Evolutionary conservation across 129 eudicot species (phyloP).

Genomic region (Oenanthe sinensis): DNA sequence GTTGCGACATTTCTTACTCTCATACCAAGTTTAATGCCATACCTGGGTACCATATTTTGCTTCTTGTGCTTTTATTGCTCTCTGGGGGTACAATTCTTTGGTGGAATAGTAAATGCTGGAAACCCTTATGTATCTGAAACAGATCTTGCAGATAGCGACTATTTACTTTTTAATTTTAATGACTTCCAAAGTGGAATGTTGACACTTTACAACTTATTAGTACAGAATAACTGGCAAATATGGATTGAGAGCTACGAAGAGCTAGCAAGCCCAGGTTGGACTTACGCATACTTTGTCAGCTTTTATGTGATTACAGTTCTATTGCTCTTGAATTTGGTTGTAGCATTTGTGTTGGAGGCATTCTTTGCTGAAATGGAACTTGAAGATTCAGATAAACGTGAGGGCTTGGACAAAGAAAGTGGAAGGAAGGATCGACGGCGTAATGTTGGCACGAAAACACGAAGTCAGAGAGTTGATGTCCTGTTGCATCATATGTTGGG

Average conservation of each 20-base stretch:
- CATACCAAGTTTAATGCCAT: conserved; percentile 96
- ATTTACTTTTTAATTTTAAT: conserved; percentile 85
- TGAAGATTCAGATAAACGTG: conserved; percentile 46
- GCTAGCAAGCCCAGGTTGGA: conserved; percentile 69
- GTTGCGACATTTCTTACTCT: conserved; percentile 90
- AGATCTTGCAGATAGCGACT: conserved; percentile 80
- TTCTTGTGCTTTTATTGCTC: conserved; percentile 87
- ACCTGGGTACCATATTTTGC: conserved; percentile 87
- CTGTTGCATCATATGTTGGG: conserved; percentile 91
- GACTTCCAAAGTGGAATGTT: conserved; percentile 97
- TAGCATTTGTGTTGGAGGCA: conserved; percentile 98
- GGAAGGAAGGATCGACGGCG: conserved; percentile 41
- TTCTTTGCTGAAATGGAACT: conserved; percentile 91
- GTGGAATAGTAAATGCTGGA: conserved; percentile 89
- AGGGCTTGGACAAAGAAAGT: conserved; percentile 30
- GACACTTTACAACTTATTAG: conserved; percentile 85
- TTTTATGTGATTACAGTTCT: conserved; percentile 72
- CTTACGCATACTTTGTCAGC: conserved; percentile 70
- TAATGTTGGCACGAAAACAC: conserved; percentile 52
- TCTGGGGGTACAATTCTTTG: conserved; percentile 83
- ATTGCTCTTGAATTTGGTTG: conserved; percentile 83
- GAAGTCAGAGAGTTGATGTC: conserved; percentile 76
- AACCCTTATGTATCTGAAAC: conserved; percentile 52
- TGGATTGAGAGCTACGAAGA: conserved; percentile 85
- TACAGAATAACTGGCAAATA: conserved; percentile 83